Evolutionary conservation across 129 eudicot genomes (phyloP), one percentile per base, ranked within the genome.

Genomic region (Lactuca saligna): DNA sequence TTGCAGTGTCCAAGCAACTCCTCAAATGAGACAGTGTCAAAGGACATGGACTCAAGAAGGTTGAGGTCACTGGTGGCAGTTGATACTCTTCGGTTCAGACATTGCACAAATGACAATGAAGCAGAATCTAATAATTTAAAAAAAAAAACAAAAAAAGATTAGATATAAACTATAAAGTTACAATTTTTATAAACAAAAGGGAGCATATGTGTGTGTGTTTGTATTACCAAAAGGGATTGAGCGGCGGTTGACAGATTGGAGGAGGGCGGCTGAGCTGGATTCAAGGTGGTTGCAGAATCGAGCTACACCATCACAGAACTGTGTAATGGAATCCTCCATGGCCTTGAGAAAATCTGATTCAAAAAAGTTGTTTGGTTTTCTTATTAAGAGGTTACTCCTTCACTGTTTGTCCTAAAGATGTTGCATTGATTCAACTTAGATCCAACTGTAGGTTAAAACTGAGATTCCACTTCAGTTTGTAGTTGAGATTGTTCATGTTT

Each of bases 1-100:
- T 77, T 82, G 73, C 96, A 88, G 80, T 92, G 96, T 63, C 98
- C 98, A 8, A 92, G 66, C 50, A 92, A 80, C 86, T 92, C 98
- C 84, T 92, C 96, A 46, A 92, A 92, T 31, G 98, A 92, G 71
- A 92, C 98, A 9, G 98, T 86, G 9, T 83, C 91, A 2, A 77
- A 81, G 0, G 96, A 59, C 98, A 92, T 92, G 11, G 98, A 86
- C 51, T 92, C 96, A 9, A 92, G 89, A 74, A 86, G 75, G 71
- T 84, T 86, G 67, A 92, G 87, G 61, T 92, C 95, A 38, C 73
- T 68, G 49, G 82, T 82, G 55, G 87, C 80, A 58, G 89, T 65
- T 6, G 86, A 78, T 11, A 86, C 95, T 35, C 96, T 76, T 41
- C 82, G 84, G 29, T 86, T 88, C 38, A 92, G 74, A 66, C 89